Evolutionary conservation across 1,139 yeast species (phyloP), one percentile per base, ranked within the genome.

Genomic region (Insectozyma bohioensis): DNA sequence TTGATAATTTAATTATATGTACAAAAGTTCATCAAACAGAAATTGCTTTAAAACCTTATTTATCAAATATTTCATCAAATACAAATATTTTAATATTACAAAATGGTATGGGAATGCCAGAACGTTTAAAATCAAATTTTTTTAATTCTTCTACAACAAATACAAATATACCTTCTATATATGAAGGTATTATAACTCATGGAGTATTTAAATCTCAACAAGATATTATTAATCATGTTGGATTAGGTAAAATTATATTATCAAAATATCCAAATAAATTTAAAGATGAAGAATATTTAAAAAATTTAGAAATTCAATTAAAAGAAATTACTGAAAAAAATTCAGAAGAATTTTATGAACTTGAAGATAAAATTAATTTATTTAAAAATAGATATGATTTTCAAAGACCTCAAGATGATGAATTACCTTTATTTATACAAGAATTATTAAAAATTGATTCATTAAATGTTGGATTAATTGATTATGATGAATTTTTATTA

Each of bases 141-240:
- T 38, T 37, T 23, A 26, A 21, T 7, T 9, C 25, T 0, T n/a
- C n/a, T n/a, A n/a, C n/a, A n/a, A 19, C 11, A 8, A 11, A 18
- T 3, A 12, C 19, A 12, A 33, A 49, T 2, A 52, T 79, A 35
- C 95, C 95, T 12, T 63, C 61, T 12, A 51, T 90, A 6, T 77
- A 68, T 49, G 83, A 80, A 50, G 96, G 90, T 28, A 79, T 90
- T 11, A 80, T 82, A 24, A 75, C 87, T 2, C 97, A 90, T 56
- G 97, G 97, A 3, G 87, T 84, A 15, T 70, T 68, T 46, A 61
- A 66, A 36, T 45, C 57, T 0, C 52, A 63, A 4, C 67, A 72
- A 1, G 75, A 70, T 37, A 54, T 61, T 4, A 60, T 68, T n/a
- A 74, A 76, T 26, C 94, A 83, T 56, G 87, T 82, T 6, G 92